Conservation (phyloP, 2,329 filamentous ascomycete species). For the Colletotrichum eremochloae region DNA sequence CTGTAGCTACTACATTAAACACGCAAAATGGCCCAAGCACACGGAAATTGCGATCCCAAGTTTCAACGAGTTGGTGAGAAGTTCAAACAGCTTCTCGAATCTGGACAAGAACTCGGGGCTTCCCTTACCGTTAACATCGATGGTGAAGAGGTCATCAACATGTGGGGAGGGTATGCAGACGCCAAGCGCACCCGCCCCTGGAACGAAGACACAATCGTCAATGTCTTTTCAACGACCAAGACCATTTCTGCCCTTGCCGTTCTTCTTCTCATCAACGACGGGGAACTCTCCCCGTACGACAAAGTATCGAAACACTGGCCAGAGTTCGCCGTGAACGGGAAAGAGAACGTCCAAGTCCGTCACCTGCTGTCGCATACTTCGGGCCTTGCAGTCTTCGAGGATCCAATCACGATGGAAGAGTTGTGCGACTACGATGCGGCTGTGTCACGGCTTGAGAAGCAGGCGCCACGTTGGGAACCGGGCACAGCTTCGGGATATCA, state of each 20-base stretch:
- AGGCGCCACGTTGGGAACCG: constrained; percentile 60
- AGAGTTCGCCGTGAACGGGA: constrained; percentile 58
- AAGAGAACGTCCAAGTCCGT: constrained; percentile 54
- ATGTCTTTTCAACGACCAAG: constrained; percentile 59
- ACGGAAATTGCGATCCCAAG: constrained; percentile 53
- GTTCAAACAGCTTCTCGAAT: constrained; percentile 52
- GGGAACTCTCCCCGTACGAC: constrained; percentile 52
- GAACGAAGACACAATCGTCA: constrained; percentile 55
- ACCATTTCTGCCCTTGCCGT: constrained; percentile 53
- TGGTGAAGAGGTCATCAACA: constrained; percentile 57
- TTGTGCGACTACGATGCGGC: constrained; percentile 50
- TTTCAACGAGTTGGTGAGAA: constrained; percentile 53
- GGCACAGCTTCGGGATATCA: constrained; percentile 60
- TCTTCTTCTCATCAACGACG: constrained; percentile 56
- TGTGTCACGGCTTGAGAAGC: constrained; percentile 53
- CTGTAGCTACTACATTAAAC: not conserved
- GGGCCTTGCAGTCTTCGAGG: constrained; percentile 52
- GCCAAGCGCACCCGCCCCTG: constrained; percentile 50
- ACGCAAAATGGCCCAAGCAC: constrained; percentile 44
- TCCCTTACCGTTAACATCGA: constrained; percentile 57
- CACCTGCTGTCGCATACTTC: constrained; percentile 58
- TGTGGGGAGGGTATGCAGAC: constrained; percentile 59
- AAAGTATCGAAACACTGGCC: constrained; percentile 60
- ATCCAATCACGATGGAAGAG: constrained; percentile 49
- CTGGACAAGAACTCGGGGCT: constrained; percentile 59